Conservation (phyloP, 768 basidiomycete species). For the Cyathus striatus region DNA sequence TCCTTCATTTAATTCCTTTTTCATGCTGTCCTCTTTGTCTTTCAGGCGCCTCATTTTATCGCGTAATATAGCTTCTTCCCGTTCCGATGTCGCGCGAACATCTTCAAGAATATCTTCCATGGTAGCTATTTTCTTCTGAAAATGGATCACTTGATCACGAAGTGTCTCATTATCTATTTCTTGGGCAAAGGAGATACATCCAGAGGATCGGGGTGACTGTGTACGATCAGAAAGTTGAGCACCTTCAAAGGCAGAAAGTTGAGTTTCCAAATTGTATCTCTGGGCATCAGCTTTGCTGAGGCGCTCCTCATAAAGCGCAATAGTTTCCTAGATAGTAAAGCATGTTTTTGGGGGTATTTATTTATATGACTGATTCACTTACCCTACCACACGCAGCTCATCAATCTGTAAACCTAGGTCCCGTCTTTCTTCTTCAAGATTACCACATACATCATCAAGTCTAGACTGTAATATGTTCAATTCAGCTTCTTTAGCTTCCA, state of each 20-base stretch:
- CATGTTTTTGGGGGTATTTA: no score
- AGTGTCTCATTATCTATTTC: constrained; percentile 95
- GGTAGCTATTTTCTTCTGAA: constrained; percentile 67
- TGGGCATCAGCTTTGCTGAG: constrained; percentile 64
- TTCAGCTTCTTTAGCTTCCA: constrained; percentile 57
- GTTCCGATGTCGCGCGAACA: constrained; percentile 59
- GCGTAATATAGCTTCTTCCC: constrained; percentile 61
- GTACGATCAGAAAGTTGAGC: constrained; percentile 15
- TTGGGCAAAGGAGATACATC: constrained; percentile 56
- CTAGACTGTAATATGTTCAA: constrained; percentile 45
- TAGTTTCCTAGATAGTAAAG: constrained; percentile 81
- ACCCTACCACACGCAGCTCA: constrained; percentile 82
- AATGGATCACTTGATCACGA: constrained; percentile 83
- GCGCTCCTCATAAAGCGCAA: constrained; percentile 90
- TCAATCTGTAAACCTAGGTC: constrained; percentile 76
- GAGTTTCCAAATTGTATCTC: constrained; percentile 75
- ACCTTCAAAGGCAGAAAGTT: constrained; percentile 53
- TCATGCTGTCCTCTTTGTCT: constrained; percentile 67
- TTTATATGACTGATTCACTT: constrained; percentile 64
- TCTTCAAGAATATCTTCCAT: constrained; percentile 90
- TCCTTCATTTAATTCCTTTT: constrained; percentile 64
- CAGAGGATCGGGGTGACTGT: constrained; percentile 24
- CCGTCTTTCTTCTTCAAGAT: constrained; percentile 48
- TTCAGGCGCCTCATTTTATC: constrained; percentile 64
- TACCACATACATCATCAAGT: constrained; percentile 19